Percentiles rank a stretch among this genome's conserved stretches.
phyloP scores from a whole-genome alignment of 805 yeast species.

The Schwanniomyces pseudopolymorphus region DNA sequence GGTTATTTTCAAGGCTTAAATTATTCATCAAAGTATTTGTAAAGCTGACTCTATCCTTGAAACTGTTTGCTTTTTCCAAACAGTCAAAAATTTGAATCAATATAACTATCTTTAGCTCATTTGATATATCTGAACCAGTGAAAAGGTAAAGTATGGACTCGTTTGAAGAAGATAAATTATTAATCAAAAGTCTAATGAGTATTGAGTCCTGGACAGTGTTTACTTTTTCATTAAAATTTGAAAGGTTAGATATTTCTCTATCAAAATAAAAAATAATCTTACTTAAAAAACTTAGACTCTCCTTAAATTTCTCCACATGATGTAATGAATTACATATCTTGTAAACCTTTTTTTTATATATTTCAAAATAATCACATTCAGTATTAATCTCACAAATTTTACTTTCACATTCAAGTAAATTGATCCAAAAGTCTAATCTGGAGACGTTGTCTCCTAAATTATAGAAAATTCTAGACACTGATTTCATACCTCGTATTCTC shows the following conservation, averaged over 20 bases:
- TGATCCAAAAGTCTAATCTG: slow-evolving; percentile 9
- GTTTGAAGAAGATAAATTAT: neutral
- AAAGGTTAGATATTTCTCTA: neutral
- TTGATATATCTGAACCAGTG: slow-evolving; percentile 6
- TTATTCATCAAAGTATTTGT: slow-evolving; percentile 16
- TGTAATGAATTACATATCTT: slow-evolving; percentile 30
- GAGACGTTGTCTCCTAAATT: slow-evolving; percentile 33
- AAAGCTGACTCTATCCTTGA: slow-evolving; percentile 12
- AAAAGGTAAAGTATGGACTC: slow-evolving; percentile 2
- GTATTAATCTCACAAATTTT: slow-evolving; percentile 8
- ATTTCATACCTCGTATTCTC: slow-evolving; percentile 41
- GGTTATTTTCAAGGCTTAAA: slow-evolving; percentile 10
- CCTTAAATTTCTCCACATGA: slow-evolving; percentile 11
- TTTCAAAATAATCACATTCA: slow-evolving; percentile 8
- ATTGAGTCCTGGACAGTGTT: slow-evolving; percentile 8
- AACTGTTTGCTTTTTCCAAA: slow-evolving; percentile 17
- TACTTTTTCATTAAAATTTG: neutral
- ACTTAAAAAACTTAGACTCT: slow-evolving; percentile 5
- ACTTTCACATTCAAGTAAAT: slow-evolving; percentile 32
- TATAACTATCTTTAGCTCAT: slow-evolving; percentile 15
- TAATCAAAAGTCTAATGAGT: neutral
- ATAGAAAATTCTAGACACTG: slow-evolving; percentile 46
- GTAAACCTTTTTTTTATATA: slow-evolving; percentile 28
- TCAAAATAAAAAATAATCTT: neutral
- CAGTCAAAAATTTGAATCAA: slow-evolving; percentile 16